Conservation (phyloP, 306 rosid species). For the Fragaria ananassa region DNA sequence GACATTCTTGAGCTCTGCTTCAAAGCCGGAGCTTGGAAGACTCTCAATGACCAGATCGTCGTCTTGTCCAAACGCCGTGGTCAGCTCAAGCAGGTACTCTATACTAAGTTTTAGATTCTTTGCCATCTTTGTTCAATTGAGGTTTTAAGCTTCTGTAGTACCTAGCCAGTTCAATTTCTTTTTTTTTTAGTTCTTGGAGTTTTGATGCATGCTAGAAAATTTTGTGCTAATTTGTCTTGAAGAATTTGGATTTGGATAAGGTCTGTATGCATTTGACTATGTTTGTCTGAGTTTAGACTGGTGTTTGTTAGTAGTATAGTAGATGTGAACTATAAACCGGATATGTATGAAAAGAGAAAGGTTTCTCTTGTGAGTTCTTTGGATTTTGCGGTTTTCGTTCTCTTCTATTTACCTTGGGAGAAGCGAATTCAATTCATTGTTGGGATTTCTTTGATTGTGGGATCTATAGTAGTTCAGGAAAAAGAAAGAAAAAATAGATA, state of each 20-base stretch:
- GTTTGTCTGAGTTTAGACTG: background rate
- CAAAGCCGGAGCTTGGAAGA: conserved; percentile 78
- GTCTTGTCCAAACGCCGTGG: conserved; percentile 91
- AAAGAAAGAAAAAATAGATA: background rate
- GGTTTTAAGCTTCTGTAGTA: background rate
- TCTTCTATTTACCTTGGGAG: background rate
- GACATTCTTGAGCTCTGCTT: conserved; percentile 81
- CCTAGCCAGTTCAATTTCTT: background rate
- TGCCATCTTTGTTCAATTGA: background rate
- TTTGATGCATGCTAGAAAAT: too few species aligned
- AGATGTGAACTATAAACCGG: background rate
- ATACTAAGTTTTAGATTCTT: background rate
- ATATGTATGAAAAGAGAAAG: background rate
- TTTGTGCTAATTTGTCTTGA: too few species aligned
- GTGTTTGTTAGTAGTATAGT: background rate
- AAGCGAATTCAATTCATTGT: background rate
- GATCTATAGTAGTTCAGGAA: background rate
- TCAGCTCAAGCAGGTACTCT: conserved; percentile 79
- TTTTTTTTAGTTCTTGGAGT: too few species aligned
- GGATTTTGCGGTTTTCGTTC: background rate
- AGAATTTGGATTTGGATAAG: background rate
- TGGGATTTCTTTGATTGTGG: background rate
- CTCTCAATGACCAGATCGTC: conserved; percentile 81
- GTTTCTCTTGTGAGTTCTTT: background rate
- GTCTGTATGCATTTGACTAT: background rate